Evolutionary conservation across 2,329 filamentous ascomycete genomes (phyloP), one percentile per base, ranked within the genome.

Genomic region (Neobulgaria alba): DNA sequence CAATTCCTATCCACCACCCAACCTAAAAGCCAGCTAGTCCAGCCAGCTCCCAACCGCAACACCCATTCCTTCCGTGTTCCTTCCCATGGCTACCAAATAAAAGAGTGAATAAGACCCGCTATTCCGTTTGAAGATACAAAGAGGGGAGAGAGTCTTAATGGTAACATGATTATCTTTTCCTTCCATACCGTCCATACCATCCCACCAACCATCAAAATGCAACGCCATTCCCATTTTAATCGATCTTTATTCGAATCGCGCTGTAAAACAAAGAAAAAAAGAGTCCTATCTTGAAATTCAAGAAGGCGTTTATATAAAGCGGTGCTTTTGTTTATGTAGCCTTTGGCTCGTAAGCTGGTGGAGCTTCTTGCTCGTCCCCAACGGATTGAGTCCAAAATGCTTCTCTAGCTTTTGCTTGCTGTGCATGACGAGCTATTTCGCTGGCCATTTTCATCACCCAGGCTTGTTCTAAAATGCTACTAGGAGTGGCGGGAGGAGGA

Each of bases 381-480:
- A 36, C 29, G 26, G 43, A 36, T 19, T 46, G 45, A 26, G 50
- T 48, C 71, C 71, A 75, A 38, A 71, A 66, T 4, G 61, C 62
- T 18, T 67, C 64, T 39, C 42, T 38, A 7, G 48, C 67, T 64
- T 95, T 92, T 64, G 95, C 85, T 52, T 95, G 85, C 51, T 90
- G 85, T 50, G 94, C 87, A 41, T 86, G 82, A 37, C 80, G 72
- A 26, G 88, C 87, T 54, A 96, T 90, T 62, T 96, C 92, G 49
- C 81, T 82, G 4, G 90, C 89, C 77, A 98, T 92, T 67, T 95
- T 92, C 67, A 82, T 79, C 64, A 92, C 83, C 84, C 85, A 92
- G 2, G 85, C 85, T 47, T 67, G 64, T 44, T 72, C 67, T n/a
- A 70, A 57, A 17, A 68, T 61, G 12, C 56, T 57, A 21, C 60